A percentile compares a stretch with the other conserved stretches of the same genome.
phyloP scores from a whole-genome alignment of 2,329 filamentous ascomycete species.

The Colletotrichum theobromicola region DNA sequence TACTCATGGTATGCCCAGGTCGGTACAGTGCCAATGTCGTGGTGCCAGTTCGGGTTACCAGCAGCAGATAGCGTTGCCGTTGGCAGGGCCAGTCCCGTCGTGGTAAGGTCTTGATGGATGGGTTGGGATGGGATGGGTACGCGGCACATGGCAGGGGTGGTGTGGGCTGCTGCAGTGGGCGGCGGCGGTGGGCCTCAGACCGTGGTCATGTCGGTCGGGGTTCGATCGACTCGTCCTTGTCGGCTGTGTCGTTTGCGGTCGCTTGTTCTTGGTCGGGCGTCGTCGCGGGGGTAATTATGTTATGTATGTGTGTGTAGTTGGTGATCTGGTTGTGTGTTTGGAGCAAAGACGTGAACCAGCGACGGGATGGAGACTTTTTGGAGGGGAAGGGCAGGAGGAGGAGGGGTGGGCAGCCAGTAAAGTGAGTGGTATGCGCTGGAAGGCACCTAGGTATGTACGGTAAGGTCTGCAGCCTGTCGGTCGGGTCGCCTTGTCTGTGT shows the following conservation, averaged over 20 bases:
- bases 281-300: background rate
- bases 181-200: slow-evolving; percentile 9
- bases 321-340: background rate
- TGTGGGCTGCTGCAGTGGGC: slow-evolving; percentile 4
- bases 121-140: slow-evolving; percentile 12
- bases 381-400: background rate
- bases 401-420: background rate
- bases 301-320: no score
- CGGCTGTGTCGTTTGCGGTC: background rate
- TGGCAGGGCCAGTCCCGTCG: slow-evolving; percentile 1
- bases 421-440: background rate
- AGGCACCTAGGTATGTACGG: no score
- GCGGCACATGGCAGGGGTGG: slow-evolving; percentile 22
- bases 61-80: background rate
- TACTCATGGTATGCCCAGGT: slow-evolving; percentile 22
- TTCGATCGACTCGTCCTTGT: background rate
- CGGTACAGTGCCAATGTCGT: background rate
- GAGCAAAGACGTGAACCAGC: background rate
- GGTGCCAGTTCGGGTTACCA: background rate
- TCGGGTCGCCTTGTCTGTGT: background rate
- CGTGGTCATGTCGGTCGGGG: slow-evolving; percentile 4
- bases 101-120: slow-evolving; percentile 13
- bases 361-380: background rate
- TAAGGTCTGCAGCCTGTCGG: background rate
- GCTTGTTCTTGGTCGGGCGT: background rate